Percentiles rank a stretch among this genome's conserved stretches.
Evolutionary conservation across 441 rosid genomes (phyloP).

Genomic region (Erysimum cheiri): DNA sequence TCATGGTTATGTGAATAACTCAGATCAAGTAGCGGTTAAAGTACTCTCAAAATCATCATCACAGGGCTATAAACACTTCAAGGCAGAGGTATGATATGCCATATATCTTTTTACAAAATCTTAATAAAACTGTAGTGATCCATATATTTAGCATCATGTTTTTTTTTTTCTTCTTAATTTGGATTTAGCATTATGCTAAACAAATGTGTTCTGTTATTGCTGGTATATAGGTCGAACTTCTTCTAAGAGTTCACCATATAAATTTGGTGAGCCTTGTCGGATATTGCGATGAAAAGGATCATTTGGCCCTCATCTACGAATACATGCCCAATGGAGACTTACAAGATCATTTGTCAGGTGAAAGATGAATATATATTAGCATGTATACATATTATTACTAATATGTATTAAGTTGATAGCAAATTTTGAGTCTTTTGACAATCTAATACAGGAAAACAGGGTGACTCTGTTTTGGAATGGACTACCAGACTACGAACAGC

Average conservation of each 20-base stretch:
- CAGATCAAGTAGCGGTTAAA: constrained; percentile 45
- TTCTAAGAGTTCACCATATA: constrained; percentile 40
- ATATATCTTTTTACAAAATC: no score
- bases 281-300: constrained; percentile 31
- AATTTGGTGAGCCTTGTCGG: constrained; percentile 38
- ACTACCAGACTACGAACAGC: constrained; percentile 21
- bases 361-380: background rate
- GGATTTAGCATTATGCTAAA: no score
- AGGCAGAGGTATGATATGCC: constrained; percentile 11
- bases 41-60: constrained; percentile 43
- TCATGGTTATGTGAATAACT: constrained; percentile 34
- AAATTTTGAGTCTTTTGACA: background rate
- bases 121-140: no score
- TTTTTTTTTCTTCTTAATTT: no score
- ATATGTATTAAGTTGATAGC: background rate
- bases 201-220: background rate
- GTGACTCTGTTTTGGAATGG: constrained; percentile 24
- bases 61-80: constrained; percentile 52
- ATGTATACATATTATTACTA: background rate
- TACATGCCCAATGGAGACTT: constrained; percentile 34
- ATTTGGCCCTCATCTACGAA: constrained; percentile 37
- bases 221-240: constrained; percentile 32
- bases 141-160: no score
- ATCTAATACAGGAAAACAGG: background rate
- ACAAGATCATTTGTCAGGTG: constrained; percentile 38